These are phyloP conservation scores for Chalciporus sphaerocephalus DNA, from an alignment of 768 basidiomycete genomes.

Conservation along the genomic window DNA sequence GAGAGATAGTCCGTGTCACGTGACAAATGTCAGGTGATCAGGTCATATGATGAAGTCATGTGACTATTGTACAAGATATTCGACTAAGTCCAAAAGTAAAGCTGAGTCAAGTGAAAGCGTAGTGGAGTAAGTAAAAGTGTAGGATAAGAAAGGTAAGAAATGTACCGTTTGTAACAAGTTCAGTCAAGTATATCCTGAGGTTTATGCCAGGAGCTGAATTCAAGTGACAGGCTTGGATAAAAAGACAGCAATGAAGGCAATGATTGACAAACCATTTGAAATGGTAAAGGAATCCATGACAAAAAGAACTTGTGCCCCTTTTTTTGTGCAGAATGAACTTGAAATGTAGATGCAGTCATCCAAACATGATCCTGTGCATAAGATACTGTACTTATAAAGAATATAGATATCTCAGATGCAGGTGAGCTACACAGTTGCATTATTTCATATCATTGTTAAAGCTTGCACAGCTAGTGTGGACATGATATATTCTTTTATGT, in stretches of 20 bases:
- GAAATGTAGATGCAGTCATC: conserved; percentile 28
- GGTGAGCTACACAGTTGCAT: conserved; percentile 26
- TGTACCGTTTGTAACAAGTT: too few relatives aligned
- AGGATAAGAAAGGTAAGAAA: too few relatives aligned
- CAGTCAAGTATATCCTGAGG: conserved; percentile 46
- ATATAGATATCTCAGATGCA: conserved; percentile 47
- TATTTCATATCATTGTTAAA: conserved; percentile 4
- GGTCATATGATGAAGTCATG: too few relatives aligned
- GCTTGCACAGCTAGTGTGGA: conserved; percentile 21
- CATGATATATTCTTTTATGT: conserved; percentile 14
- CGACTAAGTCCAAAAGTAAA: too few relatives aligned
- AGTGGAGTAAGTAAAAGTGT: too few relatives aligned
- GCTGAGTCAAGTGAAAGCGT: too few relatives aligned
- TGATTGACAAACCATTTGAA: conserved; percentile 34
- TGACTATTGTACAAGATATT: too few relatives aligned
- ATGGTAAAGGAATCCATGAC: conserved; percentile 48
- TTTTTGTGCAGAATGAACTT: conserved; percentile 42
- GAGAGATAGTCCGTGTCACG: too few relatives aligned
- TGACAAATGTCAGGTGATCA: too few relatives aligned
- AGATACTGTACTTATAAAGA: conserved; percentile 46
- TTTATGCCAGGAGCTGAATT: conserved; percentile 48
- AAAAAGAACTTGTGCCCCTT: conserved; percentile 32
- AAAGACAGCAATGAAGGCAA: conserved; percentile 29
- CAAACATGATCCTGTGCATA: conserved; percentile 30
- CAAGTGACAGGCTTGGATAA: conserved; percentile 42